A percentile compares a stretch with the other conserved stretches of the same genome.
These are phyloP conservation scores for Gypsophila paniculata DNA, from an alignment of 179 eudicot species.

Conservation along the genomic window DNA sequence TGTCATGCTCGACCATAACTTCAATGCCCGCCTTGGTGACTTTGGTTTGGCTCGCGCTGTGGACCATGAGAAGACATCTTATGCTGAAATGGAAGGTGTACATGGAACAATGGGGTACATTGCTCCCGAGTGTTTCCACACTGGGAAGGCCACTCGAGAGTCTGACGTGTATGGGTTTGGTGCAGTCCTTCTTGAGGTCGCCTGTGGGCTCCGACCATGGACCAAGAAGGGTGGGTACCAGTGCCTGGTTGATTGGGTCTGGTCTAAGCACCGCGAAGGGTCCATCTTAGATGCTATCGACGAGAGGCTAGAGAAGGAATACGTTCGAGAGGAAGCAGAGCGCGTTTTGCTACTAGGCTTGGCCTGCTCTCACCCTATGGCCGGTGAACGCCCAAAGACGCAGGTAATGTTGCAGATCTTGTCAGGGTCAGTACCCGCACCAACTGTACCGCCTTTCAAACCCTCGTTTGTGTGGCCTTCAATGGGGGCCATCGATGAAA, in stretches of 20 bases:
- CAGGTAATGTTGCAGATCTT: conserved; percentile 52
- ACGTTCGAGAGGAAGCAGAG: conserved; percentile 51
- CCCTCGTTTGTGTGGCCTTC: conserved; percentile 76
- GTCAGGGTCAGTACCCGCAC: conserved; percentile 48
- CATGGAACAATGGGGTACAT: conserved; percentile 87
- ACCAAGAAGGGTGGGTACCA: conserved; percentile 44
- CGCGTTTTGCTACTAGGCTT: conserved; percentile 58
- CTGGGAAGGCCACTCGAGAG: conserved; percentile 67
- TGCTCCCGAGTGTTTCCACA: conserved; percentile 88
- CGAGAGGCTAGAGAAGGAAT: conserved; percentile 39
- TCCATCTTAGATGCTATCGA: conserved; percentile 55
- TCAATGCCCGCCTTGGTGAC: conserved; percentile 79
- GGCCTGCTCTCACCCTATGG: conserved; percentile 71
- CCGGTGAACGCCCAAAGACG: conserved; percentile 56
- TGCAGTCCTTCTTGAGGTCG: conserved; percentile 61
- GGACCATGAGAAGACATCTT: conserved; percentile 75
- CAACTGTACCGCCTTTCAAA: conserved; percentile 58
- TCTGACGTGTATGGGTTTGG: conserved; percentile 77
- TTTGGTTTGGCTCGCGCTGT: conserved; percentile 89
- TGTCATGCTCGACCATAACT: conserved; percentile 72
- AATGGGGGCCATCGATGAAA: conserved; percentile 41
- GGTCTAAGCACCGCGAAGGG: conserved; percentile 69
- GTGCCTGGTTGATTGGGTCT: conserved; percentile 68
- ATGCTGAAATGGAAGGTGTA: conserved; percentile 68
- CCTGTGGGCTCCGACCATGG: conserved; percentile 62